Base-by-base conservation (phyloP, 768 basidiomycete genomes). In the Lenzites betulinus region DNA sequence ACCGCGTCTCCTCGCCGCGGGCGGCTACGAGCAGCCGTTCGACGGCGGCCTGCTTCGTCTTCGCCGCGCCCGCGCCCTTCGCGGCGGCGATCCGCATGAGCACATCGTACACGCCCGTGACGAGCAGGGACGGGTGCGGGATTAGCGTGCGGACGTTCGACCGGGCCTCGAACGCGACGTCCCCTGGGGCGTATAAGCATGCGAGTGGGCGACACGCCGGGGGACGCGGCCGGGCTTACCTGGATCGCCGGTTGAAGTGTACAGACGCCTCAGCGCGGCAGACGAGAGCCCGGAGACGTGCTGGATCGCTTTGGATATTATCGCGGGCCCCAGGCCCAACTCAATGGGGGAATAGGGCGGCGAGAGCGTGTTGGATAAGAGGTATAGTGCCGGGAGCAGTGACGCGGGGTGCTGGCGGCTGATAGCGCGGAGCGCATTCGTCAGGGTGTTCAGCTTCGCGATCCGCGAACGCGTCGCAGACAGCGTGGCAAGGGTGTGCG, bases 161-260 rank as follows among this genome's bases (percentile, higher is more conserved):
- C 70, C 89, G 93, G 11, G 93, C 92, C 58, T 85, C 83, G 66
- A 86, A 93, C 1, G 95, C 95, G 8, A 95, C 92, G 69, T 95
- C 92, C 0, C 95, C 95, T 63, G 58, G 51, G 42, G 11, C 18
- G 35, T 38, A 47, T 15, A 38, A 54, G 22, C 38, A 33, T 35
- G 46, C 50, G 22, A 15, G 8, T 53, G 26, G 51, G 49, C 57
- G 44, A 35, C 26, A 39, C 7, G 38, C 51, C 12, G n/a, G 50
- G 43, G 59, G 53, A 36, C 42, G 41, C 38, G 15, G 50, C 3
- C 22, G 28, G n/a, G 51, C 66, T 50, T 42, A 69, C 71, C 71
- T 25, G 85, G 82, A 73, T 97, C 95, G 4, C 95, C 95, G 35
- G 78, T 84, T 44, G 81, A 75, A 63, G 86, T 88, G 71, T 92